Conservation (phyloP, 2,329 filamentous ascomycete species). For the Rutstroemia sp. region DNA sequence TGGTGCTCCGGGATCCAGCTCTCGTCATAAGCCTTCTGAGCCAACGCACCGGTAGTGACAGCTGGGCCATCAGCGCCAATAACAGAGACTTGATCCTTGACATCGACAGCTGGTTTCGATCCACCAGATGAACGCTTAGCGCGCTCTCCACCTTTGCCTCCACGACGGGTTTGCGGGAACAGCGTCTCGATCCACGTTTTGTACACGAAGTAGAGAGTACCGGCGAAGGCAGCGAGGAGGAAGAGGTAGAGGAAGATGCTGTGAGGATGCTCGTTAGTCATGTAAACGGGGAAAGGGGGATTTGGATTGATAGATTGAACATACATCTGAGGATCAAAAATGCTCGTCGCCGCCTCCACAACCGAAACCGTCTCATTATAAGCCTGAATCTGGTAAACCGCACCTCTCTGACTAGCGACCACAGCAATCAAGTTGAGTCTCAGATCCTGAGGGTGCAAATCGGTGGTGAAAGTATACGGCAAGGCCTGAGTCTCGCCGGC, state of each 20-base stretch:
- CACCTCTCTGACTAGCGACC: conserved; percentile 57
- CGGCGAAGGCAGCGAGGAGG: conserved; percentile 69
- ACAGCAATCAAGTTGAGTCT: conserved; percentile 70
- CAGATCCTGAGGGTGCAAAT: conserved; percentile 90
- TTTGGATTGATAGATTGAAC: conserved; percentile 26
- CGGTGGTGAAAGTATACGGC: conserved; percentile 78
- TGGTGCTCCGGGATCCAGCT: conserved; percentile 49
- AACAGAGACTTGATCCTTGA: conserved; percentile 49
- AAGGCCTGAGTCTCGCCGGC: conserved; percentile 69
- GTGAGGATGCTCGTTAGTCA: conserved; percentile 10
- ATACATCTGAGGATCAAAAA: conserved; percentile 95
- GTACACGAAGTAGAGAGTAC: conserved; percentile 92
- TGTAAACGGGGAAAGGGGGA: neutral
- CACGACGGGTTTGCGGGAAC: conserved; percentile 78
- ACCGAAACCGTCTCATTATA: conserved; percentile 79
- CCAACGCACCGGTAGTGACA: conserved; percentile 26
- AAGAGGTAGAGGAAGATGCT: conserved; percentile 98
- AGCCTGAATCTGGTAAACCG: conserved; percentile 68
- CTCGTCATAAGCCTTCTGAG: conserved; percentile 29
- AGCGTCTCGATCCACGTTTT: conserved; percentile 95
- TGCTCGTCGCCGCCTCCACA: conserved; percentile 83
- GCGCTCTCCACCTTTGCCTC: conserved; percentile 33
- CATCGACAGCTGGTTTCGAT: conserved; percentile 58
- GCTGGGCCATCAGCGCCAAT: conserved; percentile 47
- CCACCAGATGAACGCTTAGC: conserved; percentile 53